These are phyloP conservation scores for Fusarium haematococcum DNA, from an alignment of 2,329 filamentous ascomycete species.

Conservation along the genomic window DNA sequence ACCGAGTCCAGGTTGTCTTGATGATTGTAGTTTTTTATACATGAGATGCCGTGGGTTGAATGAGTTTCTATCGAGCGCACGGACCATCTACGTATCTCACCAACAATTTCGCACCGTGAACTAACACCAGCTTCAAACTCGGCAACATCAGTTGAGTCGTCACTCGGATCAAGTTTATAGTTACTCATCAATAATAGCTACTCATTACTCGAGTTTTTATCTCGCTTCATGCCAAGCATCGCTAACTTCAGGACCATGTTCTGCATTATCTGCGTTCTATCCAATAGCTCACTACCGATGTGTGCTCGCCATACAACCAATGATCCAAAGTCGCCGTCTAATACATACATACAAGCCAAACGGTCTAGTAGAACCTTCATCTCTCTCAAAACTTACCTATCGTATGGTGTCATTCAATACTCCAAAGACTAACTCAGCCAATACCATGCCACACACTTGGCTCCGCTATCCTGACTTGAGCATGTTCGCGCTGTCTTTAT, in stretches of 20 bases:
- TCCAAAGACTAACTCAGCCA: conserved; percentile 4
- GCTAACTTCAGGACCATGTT: neutral
- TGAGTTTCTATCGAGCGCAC: conserved; percentile 9
- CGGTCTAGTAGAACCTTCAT: conserved; percentile 36
- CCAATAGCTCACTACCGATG: conserved; percentile 21
- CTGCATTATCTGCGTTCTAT: conserved; percentile 3
- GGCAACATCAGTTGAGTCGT: neutral
- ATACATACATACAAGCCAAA: conserved; percentile 28
- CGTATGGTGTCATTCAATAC: conserved; percentile 25
- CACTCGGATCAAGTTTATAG: neutral
- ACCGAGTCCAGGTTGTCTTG: neutral
- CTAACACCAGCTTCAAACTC: neutral
- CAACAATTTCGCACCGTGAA: neutral
- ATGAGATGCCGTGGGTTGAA: neutral
- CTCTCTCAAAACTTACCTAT: conserved; percentile 18
- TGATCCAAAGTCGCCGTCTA: conserved; percentile 18
- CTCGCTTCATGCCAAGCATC: neutral
- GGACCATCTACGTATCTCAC: conserved; percentile 21
- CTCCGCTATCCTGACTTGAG: conserved; percentile 21
- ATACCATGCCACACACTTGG: conserved; percentile 12
- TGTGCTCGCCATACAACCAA: conserved; percentile 31
- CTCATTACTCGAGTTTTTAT: neutral
- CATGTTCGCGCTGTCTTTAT: conserved; percentile 26
- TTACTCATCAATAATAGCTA: neutral
- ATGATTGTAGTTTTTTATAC: neutral